Percentiles rank a stretch among this genome's conserved stretches.
Conservation (phyloP, 257 asterid species). For the Dorcoceras hygrometricum region DNA sequence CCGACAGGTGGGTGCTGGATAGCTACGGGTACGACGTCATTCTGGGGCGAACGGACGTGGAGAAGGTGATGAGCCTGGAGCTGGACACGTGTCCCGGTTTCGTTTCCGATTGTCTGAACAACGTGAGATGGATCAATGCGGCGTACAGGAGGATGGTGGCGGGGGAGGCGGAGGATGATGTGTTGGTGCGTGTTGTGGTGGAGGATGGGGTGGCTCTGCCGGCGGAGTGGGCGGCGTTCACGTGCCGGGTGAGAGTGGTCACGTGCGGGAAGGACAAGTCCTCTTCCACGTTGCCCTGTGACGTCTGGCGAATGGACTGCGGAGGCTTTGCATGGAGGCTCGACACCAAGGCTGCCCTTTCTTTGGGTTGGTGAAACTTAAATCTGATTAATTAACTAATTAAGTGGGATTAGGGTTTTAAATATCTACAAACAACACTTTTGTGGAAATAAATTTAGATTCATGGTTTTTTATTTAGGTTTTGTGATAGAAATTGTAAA, state of each 20-base stretch:
- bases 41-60: conserved; percentile 48
- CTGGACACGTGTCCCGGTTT: conserved; percentile 78
- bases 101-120: conserved; percentile 47
- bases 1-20: conserved; percentile 42
- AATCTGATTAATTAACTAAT: neutral
- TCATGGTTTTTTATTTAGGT: neutral
- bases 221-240: conserved; percentile 40
- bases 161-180: conserved; percentile 41
- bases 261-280: conserved; percentile 44
- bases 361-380: conserved; percentile 38
- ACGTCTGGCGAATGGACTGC: conserved; percentile 77
- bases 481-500: neutral
- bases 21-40: conserved; percentile 18
- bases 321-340: conserved; percentile 96
- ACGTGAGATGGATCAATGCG: conserved; percentile 60
- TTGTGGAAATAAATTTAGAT: no score
- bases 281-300: conserved; percentile 59
- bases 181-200: conserved; percentile 42
- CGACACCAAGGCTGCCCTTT: conserved; percentile 70
- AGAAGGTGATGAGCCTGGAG: conserved; percentile 41
- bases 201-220: conserved; percentile 43
- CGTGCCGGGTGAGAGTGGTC: conserved; percentile 69
- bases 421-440: neutral
- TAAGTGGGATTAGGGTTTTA: no score
- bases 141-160: conserved; percentile 48